A percentile compares a stretch with the other conserved stretches of the same genome.
Evolutionary conservation across 2,329 filamentous ascomycete genomes (phyloP).

Genomic region (Phialophora macrospora): DNA sequence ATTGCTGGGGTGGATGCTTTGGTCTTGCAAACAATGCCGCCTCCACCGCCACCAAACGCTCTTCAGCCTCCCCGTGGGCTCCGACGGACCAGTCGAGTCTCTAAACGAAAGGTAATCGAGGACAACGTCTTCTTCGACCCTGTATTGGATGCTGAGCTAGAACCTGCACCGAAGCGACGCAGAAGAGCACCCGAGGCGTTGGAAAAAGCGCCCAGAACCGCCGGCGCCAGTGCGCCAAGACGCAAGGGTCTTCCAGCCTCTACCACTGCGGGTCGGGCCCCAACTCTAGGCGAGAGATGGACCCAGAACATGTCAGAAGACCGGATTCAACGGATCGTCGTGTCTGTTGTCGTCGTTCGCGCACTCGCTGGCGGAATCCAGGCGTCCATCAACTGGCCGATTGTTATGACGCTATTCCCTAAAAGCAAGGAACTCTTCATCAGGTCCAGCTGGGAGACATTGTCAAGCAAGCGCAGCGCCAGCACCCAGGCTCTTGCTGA

Average conservation of each 20-base stretch:
- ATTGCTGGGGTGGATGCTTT: constrained; percentile 10
- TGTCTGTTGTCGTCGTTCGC: constrained; percentile 52
- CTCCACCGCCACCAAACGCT: background rate
- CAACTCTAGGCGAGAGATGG: constrained; percentile 21
- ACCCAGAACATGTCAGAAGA: constrained; percentile 28
- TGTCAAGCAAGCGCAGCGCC: constrained; percentile 47
- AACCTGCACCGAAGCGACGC: constrained; percentile 23
- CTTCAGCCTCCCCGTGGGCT: background rate
- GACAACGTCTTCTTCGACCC: constrained; percentile 21
- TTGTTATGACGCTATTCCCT: constrained; percentile 52
- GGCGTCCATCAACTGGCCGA: constrained; percentile 51
- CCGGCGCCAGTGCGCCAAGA: background rate
- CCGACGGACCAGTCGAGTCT: constrained; percentile 12
- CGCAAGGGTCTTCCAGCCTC: background rate
- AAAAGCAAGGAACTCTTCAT: constrained; percentile 47
- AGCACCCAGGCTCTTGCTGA: constrained; percentile 52
- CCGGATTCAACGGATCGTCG: constrained; percentile 45
- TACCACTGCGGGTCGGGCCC: background rate
- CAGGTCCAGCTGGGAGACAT: constrained; percentile 45
- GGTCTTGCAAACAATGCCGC: constrained; percentile 10
- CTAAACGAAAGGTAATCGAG: constrained; percentile 27
- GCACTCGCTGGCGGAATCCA: constrained; percentile 53
- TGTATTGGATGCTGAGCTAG: background rate
- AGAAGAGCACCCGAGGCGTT: constrained; percentile 8
- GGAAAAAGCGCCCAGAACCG: background rate